Evolutionary conservation across 2,329 filamentous ascomycete genomes (phyloP).

Genomic region (Ophiostoma sp.): DNA sequence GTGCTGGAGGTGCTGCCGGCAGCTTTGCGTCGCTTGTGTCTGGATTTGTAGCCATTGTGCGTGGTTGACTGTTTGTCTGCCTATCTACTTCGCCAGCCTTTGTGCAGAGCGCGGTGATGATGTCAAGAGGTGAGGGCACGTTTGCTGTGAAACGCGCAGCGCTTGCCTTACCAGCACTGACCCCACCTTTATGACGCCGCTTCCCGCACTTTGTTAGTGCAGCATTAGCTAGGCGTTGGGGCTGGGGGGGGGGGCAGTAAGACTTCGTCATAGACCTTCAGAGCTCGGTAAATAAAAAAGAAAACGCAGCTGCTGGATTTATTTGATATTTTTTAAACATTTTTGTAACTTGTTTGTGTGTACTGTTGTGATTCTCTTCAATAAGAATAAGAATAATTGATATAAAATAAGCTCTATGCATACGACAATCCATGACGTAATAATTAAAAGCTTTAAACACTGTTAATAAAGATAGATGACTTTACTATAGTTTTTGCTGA

Average conservation of each 20-base stretch:
- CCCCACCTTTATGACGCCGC: slow-evolving; percentile 14
- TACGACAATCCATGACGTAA: too few relatives aligned
- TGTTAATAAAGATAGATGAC: too few relatives aligned
- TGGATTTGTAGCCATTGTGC: neutral
- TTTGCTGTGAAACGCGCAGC: neutral
- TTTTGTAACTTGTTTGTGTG: neutral
- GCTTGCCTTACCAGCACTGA: neutral
- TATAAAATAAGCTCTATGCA: too few relatives aligned
- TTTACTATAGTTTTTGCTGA: too few relatives aligned
- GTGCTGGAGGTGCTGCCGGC: neutral
- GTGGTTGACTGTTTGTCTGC: neutral
- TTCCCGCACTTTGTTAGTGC: neutral
- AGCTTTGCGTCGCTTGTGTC: neutral
- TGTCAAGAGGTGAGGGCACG: neutral
- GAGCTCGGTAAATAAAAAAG: neutral
- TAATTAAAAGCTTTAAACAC: too few relatives aligned
- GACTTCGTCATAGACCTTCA: neutral
- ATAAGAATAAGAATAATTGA: too few relatives aligned
- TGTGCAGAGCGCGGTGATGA: neutral
- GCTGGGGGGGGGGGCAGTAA: neutral
- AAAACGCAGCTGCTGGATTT: neutral
- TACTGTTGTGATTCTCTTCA: too few relatives aligned
- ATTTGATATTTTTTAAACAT: neutral
- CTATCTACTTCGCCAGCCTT: too few relatives aligned
- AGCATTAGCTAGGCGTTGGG: neutral